Percentiles rank a stretch among this genome's conserved stretches.
Conservation (phyloP, 768 basidiomycete species). For the Suillus variegatus region DNA sequence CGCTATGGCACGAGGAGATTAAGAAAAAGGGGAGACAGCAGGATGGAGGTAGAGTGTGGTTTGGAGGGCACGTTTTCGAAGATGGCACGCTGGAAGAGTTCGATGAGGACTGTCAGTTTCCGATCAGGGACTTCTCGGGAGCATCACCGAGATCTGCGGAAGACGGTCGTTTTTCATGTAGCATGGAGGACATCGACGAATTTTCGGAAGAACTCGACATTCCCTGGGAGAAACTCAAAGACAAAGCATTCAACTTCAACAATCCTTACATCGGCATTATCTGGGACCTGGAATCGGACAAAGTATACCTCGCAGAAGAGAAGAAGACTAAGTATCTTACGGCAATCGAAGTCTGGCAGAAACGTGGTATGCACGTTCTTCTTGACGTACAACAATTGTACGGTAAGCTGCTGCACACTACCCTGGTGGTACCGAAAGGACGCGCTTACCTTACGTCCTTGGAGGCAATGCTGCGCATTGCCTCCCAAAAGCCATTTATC, state of each 20-base stretch:
- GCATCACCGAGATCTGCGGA: background rate
- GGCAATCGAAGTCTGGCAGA: background rate
- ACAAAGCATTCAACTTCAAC: rapidly evolving
- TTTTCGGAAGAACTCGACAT: background rate
- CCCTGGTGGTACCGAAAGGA: background rate
- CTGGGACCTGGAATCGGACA: background rate
- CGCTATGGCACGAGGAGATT: background rate
- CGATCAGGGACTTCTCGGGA: background rate
- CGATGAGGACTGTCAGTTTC: background rate
- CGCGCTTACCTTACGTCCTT: background rate
- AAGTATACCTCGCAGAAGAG: background rate
- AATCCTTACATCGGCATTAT: background rate
- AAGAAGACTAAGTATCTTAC: background rate
- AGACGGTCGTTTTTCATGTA: background rate
- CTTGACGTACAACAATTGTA: background rate
- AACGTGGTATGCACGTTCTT: background rate
- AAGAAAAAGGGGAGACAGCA: background rate
- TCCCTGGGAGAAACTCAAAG: background rate
- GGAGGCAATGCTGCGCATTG: background rate
- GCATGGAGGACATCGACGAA: rapidly evolving
- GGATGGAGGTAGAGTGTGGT: background rate
- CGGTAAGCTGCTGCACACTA: background rate
- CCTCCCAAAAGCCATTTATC: rapidly evolving
- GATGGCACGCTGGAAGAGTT: background rate
- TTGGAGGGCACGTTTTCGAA: background rate